A percentile compares a stretch with the other conserved stretches of the same genome.
These are phyloP conservation scores for Prinsepia uniflora DNA, from an alignment of 306 rosid species.

Conservation along the genomic window DNA sequence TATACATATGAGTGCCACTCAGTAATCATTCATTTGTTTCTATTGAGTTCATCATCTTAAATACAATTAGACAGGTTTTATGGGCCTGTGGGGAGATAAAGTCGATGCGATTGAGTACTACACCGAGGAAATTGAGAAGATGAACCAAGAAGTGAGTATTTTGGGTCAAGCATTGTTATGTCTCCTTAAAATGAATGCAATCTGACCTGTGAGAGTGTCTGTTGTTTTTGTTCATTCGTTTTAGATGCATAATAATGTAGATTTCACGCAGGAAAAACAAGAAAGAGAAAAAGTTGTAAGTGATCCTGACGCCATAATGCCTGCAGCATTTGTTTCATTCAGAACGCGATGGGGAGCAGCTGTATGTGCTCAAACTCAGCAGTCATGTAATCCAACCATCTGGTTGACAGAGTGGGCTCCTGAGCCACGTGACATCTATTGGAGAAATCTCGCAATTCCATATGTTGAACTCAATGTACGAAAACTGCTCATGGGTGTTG, in stretches of 20 bases:
- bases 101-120: slow-evolving; percentile 74
- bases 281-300: slow-evolving; percentile 59
- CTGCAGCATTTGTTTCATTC: slow-evolving; percentile 94
- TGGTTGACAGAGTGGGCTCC: slow-evolving; percentile 99
- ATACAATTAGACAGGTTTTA: slow-evolving; percentile 67
- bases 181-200: not conserved
- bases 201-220: not conserved
- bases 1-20: not conserved
- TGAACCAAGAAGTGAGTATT: slow-evolving; percentile 52
- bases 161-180: not conserved
- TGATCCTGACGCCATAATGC: slow-evolving; percentile 60
- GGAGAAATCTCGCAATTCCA: slow-evolving; percentile 91
- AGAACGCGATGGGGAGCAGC: slow-evolving; percentile 90
- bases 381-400: slow-evolving; percentile 66
- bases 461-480: slow-evolving; percentile 65
- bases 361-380: slow-evolving; percentile 93
- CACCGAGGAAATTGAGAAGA: slow-evolving; percentile 36
- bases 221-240: slow-evolving; percentile 6
- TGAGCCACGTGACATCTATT: slow-evolving; percentile 75
- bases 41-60: slow-evolving; percentile 33
- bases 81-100: slow-evolving; percentile 58
- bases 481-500: slow-evolving; percentile 50
- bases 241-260: slow-evolving; percentile 17
- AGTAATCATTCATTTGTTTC: slow-evolving; percentile 11
- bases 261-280: slow-evolving; percentile 63